phyloP scores from a whole-genome alignment of 192 early-diverging fungal genomes.

The Coemansia sp. region DNA sequence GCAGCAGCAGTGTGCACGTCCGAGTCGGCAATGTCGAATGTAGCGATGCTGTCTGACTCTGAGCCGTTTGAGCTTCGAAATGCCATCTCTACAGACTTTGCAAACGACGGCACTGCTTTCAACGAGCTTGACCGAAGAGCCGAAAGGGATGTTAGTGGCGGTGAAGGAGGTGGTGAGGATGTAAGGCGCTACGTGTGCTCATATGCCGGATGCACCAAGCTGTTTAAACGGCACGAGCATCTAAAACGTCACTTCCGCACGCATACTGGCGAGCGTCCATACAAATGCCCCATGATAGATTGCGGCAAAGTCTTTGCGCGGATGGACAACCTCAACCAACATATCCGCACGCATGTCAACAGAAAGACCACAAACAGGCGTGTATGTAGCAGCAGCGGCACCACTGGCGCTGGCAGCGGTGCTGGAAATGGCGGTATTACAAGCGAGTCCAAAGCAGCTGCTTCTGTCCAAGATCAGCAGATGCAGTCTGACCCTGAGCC shows the following conservation, averaged over 20 bases:
- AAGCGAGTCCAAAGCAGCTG: conserved; percentile 5
- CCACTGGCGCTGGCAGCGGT: not conserved
- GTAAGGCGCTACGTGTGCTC: conserved; percentile 40
- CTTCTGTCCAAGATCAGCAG: not conserved
- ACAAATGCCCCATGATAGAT: conserved; percentile 62
- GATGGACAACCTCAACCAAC: conserved; percentile 71
- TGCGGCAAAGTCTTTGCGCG: conserved; percentile 76
- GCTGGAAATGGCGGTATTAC: not conserved
- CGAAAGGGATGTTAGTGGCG: not conserved
- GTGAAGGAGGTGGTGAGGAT: conserved; percentile 19
- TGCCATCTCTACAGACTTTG: not conserved
- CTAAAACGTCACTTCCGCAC: conserved; percentile 73
- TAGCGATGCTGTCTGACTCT: not conserved
- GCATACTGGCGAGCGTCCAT: conserved; percentile 78
- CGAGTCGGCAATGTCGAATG: not conserved
- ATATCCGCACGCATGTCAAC: conserved; percentile 61
- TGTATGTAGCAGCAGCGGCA: not conserved
- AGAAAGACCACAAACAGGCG: conserved; percentile 34
- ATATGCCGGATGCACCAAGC: conserved; percentile 60
- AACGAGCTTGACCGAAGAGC: not conserved
- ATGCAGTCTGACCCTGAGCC: not conserved
- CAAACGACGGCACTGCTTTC: not conserved
- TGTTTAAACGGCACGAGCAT: conserved; percentile 75
- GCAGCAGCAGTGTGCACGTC: not conserved
- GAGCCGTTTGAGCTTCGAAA: not conserved